A percentile compares a stretch with the other conserved stretches of the same genome.
Evolutionary conservation across 306 rosid genomes (phyloP).

Genomic region (Sphenostylis stenocarpa): DNA sequence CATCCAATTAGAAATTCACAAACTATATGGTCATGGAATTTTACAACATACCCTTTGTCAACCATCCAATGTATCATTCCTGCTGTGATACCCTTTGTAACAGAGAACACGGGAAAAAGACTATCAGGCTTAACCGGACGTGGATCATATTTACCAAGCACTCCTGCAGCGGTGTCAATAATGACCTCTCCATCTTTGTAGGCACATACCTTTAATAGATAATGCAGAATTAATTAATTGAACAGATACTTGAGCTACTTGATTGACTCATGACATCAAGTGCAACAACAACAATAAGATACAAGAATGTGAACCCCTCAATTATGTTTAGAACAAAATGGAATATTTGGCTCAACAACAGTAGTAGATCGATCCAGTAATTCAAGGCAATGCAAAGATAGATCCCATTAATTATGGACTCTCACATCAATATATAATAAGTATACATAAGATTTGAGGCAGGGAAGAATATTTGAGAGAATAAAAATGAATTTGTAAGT

Average conservation of each 20-base stretch:
- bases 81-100: slow-evolving; percentile 87
- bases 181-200: slow-evolving; percentile 97
- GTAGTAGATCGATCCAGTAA: not conserved
- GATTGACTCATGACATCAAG: not conserved
- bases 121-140: slow-evolving; percentile 97
- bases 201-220: slow-evolving; percentile 82
- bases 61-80: slow-evolving; percentile 99
- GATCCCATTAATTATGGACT: not conserved
- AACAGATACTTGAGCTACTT: slow-evolving; percentile 13
- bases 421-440: not conserved
- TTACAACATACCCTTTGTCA: slow-evolving; percentile 71
- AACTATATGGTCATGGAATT: slow-evolving; percentile 14
- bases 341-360: slow-evolving; percentile 17
- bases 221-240: slow-evolving; percentile 25
- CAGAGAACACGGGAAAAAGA: slow-evolving; percentile 95
- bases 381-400: not conserved
- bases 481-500: not conserved
- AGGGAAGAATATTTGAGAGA: not conserved
- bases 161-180: slow-evolving; percentile 97
- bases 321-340: not conserved
- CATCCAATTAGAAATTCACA: slow-evolving; percentile 15
- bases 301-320: slow-evolving; percentile 9
- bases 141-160: slow-evolving; percentile 97
- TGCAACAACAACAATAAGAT: slow-evolving; percentile 6
- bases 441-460: not conserved